Conservation (phyloP, 106 monocot genomes). For the Gastrodia elata region DNA sequence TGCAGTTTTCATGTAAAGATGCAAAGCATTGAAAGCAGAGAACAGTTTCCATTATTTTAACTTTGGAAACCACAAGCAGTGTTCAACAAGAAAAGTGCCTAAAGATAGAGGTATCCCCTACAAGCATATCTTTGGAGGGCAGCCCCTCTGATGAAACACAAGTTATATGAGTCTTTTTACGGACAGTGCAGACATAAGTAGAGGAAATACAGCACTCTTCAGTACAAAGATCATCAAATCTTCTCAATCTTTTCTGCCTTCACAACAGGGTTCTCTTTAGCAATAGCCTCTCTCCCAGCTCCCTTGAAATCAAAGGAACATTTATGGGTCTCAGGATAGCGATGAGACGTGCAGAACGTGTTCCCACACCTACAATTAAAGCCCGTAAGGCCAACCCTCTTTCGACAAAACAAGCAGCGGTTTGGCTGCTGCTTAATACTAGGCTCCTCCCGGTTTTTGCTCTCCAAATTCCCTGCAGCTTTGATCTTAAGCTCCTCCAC, state of each 20-base stretch:
- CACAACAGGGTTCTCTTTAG: slow-evolving; percentile 25
- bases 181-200: slow-evolving; percentile 14
- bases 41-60: background rate
- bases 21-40: background rate
- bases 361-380: slow-evolving; percentile 13
- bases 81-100: background rate
- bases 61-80: background rate
- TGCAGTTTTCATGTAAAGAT: background rate
- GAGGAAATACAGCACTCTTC: background rate
- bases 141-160: background rate
- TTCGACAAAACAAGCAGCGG: background rate
- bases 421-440: background rate
- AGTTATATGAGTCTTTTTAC: slow-evolving; percentile 11
- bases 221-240: slow-evolving; percentile 13
- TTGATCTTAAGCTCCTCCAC: background rate
- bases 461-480: background rate
- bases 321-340: slow-evolving; percentile 8
- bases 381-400: slow-evolving; percentile 12
- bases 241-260: slow-evolving; percentile 15
- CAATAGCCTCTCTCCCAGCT: slow-evolving; percentile 28
- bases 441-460: slow-evolving; percentile 4
- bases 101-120: background rate
- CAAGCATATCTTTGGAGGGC: background rate
- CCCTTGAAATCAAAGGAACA: slow-evolving; percentile 34
- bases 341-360: slow-evolving; percentile 4